Conservation (phyloP, 1,284 basidiomycete genomes). For the Mycosarcoma maydis region DNA sequence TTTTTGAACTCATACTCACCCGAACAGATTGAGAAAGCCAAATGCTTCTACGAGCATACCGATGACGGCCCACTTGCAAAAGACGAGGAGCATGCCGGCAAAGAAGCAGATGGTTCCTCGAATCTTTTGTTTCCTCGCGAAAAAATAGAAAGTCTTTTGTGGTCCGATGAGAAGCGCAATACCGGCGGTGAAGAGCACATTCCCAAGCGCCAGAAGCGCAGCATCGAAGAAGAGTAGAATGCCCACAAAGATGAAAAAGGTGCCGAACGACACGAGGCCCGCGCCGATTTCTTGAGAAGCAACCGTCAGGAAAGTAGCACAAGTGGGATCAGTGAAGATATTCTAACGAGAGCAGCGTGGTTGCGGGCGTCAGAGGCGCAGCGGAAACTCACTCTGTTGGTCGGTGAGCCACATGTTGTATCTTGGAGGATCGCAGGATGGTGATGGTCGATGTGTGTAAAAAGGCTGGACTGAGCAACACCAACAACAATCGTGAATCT, state of each 20-base stretch:
- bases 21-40: constrained; percentile 87
- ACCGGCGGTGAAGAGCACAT: constrained; percentile 69
- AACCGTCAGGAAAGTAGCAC: too few species aligned
- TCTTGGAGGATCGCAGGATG: not conserved
- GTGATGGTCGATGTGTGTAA: too few species aligned
- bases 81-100: constrained; percentile 71
- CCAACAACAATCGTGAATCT: too few species aligned
- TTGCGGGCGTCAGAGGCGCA: not conserved
- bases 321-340: too few species aligned
- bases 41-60: constrained; percentile 94
- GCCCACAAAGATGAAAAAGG: constrained; percentile 93
- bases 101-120: constrained; percentile 75
- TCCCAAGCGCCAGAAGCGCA: constrained; percentile 93
- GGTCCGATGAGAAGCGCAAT: constrained; percentile 66
- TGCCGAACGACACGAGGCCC: constrained; percentile 95
- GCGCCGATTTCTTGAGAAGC: constrained; percentile 74
- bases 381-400: constrained; percentile 61
- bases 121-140: constrained; percentile 93
- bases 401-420: constrained; percentile 65
- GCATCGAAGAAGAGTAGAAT: constrained; percentile 97
- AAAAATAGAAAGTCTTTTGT: constrained; percentile 94
- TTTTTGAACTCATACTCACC: constrained; percentile 72
- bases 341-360: not conserved
- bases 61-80: constrained; percentile 89
- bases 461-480: too few species aligned